phyloP scores from a whole-genome alignment of 225 moss, liverwort and hornwort species.

The Asterella californica region DNA sequence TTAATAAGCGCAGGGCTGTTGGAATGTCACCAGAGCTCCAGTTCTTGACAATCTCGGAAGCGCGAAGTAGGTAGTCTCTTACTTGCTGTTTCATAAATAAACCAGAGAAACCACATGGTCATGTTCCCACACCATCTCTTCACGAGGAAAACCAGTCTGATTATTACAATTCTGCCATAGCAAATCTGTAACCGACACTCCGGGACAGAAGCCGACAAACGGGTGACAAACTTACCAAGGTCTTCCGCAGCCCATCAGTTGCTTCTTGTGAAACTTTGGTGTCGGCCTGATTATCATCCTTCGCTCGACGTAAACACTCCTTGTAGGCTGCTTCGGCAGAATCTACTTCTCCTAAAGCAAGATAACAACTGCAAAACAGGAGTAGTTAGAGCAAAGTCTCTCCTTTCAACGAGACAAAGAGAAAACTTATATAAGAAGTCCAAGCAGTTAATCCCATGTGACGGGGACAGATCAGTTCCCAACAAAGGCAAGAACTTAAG shows the following conservation, averaged over 20 bases:
- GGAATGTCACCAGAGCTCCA: constrained; percentile 50
- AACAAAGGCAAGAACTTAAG: too few species aligned
- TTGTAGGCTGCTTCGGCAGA: constrained; percentile 66
- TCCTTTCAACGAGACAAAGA: not conserved
- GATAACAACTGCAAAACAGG: constrained; percentile 59
- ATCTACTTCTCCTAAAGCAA: constrained; percentile 83
- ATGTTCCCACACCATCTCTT: not conserved
- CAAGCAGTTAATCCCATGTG: not conserved
- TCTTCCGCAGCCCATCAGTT: constrained; percentile 69
- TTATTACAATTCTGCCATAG: not conserved
- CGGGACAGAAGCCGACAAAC: not conserved
- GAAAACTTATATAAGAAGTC: not conserved
- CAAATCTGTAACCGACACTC: not conserved
- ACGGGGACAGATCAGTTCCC: not conserved
- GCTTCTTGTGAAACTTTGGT: constrained; percentile 68
- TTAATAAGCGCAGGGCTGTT: constrained; percentile 65
- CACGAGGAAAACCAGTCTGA: not conserved
- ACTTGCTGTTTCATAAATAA: constrained; percentile 50
- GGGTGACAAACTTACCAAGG: constrained; percentile 30
- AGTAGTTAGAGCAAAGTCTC: not conserved
- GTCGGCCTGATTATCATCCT: constrained; percentile 57
- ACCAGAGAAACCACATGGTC: not conserved
- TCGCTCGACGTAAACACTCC: constrained; percentile 66
- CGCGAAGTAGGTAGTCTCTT: constrained; percentile 53
- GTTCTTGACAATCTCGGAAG: constrained; percentile 48